These are phyloP conservation scores for Trichoderma polysporum DNA, from an alignment of 2,329 filamentous ascomycete genomes.

Conservation along the genomic window DNA sequence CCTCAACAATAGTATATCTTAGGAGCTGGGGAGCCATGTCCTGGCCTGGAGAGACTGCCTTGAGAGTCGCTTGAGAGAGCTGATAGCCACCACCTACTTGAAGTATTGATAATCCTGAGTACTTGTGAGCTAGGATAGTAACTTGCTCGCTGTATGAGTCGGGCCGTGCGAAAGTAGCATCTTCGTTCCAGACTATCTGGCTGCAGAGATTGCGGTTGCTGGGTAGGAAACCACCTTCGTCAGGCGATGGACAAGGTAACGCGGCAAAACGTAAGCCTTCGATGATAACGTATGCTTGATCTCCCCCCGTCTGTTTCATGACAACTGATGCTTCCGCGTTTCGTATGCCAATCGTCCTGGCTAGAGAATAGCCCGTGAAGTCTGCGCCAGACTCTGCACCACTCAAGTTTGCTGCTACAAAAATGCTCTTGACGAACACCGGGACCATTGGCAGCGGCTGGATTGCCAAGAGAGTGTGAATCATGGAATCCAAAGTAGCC, in stretches of 20 bases:
- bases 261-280: constrained; percentile 46
- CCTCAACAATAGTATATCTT: constrained; percentile 34
- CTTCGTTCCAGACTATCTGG: constrained; percentile 48
- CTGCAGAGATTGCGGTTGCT: constrained; percentile 51
- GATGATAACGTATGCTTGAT: constrained; percentile 41
- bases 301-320: constrained; percentile 40
- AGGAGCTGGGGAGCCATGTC: constrained; percentile 36
- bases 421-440: constrained; percentile 45
- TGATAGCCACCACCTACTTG: constrained; percentile 36
- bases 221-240: constrained; percentile 42
- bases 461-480: constrained; percentile 52
- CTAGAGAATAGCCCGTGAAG: constrained; percentile 45
- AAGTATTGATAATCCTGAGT: constrained; percentile 40
- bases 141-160: constrained; percentile 31
- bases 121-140: constrained; percentile 40
- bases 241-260: constrained; percentile 32
- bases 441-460: constrained; percentile 50
- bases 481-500: constrained; percentile 55
- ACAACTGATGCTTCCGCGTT: constrained; percentile 45
- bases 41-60: constrained; percentile 26
- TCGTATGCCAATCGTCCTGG: constrained; percentile 36
- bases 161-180: constrained; percentile 32
- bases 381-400: constrained; percentile 30
- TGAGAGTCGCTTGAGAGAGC: constrained; percentile 30
- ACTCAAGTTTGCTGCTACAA: constrained; percentile 43